phyloP scores from a whole-genome alignment of 257 asterid genomes.

The Petunia axillaris region DNA sequence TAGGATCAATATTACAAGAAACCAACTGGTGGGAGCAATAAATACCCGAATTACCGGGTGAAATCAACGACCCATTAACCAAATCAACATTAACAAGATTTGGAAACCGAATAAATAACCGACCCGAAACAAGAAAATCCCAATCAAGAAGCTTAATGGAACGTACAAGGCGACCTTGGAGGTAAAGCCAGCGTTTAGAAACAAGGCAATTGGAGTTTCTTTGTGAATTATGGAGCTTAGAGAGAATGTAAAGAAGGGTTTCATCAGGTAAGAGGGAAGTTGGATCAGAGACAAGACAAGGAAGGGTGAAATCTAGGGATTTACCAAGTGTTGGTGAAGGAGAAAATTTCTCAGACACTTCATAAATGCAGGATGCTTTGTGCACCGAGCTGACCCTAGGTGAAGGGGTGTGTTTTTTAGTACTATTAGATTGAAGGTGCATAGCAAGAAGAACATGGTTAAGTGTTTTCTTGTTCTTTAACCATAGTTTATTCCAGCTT shows the following conservation, averaged over 20 bases:
- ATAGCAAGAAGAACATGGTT: slow-evolving; percentile 60
- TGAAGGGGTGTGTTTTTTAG: slow-evolving; percentile 35
- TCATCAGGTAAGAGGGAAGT: slow-evolving; percentile 75
- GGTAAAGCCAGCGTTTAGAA: slow-evolving; percentile 77
- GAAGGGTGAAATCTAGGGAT: slow-evolving; percentile 43
- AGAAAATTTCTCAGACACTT: not conserved
- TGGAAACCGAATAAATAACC: slow-evolving; percentile 73
- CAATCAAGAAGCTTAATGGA: slow-evolving; percentile 78
- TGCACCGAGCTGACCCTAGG: not conserved
- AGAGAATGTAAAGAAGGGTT: slow-evolving; percentile 62
- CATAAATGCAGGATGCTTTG: too few species aligned
- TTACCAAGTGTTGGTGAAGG: slow-evolving; percentile 38
- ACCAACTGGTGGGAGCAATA: slow-evolving; percentile 44
- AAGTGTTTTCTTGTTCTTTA: slow-evolving; percentile 62
- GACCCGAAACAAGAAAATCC: slow-evolving; percentile 72
- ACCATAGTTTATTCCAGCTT: slow-evolving; percentile 42
- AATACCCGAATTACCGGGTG: slow-evolving; percentile 53
- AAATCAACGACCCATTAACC: slow-evolving; percentile 50
- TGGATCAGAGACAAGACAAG: slow-evolving; percentile 53
- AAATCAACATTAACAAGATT: slow-evolving; percentile 69
- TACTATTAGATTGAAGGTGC: slow-evolving; percentile 54
- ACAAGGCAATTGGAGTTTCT: slow-evolving; percentile 62
- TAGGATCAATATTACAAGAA: slow-evolving; percentile 41
- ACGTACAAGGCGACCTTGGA: slow-evolving; percentile 80
- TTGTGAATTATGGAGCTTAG: slow-evolving; percentile 62